Evolutionary conservation across 108 stramenopile genomes (phyloP).

Genomic region (Asterionellopsis glacialis): DNA sequence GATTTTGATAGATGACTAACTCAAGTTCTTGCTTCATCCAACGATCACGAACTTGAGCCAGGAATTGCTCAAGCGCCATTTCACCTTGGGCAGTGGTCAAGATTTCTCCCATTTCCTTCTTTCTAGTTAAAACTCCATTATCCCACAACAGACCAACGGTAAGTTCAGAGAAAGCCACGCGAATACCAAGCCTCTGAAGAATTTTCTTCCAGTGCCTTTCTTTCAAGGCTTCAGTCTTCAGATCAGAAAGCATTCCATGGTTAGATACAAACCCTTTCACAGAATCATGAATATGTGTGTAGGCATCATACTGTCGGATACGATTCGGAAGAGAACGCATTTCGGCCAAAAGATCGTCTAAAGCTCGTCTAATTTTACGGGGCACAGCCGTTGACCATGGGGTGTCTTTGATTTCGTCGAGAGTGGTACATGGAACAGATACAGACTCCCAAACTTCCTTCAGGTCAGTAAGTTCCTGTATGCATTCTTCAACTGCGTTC

Average conservation of each 20-base stretch:
- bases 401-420: slow-evolving; percentile 81
- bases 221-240: slow-evolving; percentile 95
- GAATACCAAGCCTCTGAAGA: slow-evolving; percentile 72
- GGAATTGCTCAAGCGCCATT: slow-evolving; percentile 96
- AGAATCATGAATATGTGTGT: slow-evolving; percentile 71
- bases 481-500: slow-evolving; percentile 46
- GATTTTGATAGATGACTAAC: slow-evolving; percentile 91
- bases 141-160: slow-evolving; percentile 94
- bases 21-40: slow-evolving; percentile 93
- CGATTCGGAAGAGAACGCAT: slow-evolving; percentile 90
- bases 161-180: slow-evolving; percentile 67
- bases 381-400: slow-evolving; percentile 83
- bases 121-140: slow-evolving; percentile 72
- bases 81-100: slow-evolving; percentile 94
- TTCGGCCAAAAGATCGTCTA: slow-evolving; percentile 84
- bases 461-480: slow-evolving; percentile 78
- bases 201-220: slow-evolving; percentile 95
- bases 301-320: slow-evolving; percentile 96
- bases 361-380: slow-evolving; percentile 77
- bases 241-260: slow-evolving; percentile 75
- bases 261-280: slow-evolving; percentile 67
- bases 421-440: slow-evolving; percentile 45
- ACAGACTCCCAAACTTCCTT: slow-evolving; percentile 92
- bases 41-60: slow-evolving; percentile 91
- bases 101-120: slow-evolving; percentile 86